Evolutionary conservation across 2,329 filamentous ascomycete genomes (phyloP), one percentile per base, ranked within the genome.

Genomic region (Simplicillium sp.): DNA sequence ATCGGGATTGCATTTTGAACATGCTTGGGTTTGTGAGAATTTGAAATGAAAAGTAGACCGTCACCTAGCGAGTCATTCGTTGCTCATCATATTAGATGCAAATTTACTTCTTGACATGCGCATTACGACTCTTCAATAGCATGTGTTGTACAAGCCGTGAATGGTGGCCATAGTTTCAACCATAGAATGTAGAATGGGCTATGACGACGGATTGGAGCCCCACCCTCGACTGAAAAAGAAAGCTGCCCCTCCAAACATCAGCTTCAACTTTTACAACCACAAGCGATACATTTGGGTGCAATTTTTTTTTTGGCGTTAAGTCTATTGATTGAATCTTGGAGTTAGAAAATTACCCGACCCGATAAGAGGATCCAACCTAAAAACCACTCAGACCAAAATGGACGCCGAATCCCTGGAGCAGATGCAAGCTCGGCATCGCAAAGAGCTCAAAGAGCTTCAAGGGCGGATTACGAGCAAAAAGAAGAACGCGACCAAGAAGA

Each of bases 401-500:
- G 60, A 58, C 28, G 16, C 48, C 35, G 73, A 78, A 55, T 65
- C 70, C 9, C 77, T 92, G 62, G 89, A 96, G 45, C 80, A 85
- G 46, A 66, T 92, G 42, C 81, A 87, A 52, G 68, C 80, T 31
- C 83, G 82, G 36, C 92, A 98, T 60, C 81, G 87, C 53, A 92
- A 87, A 62, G 90, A 98, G 65, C 80, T 84, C 59, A 82, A 81
- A 51, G 90, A 97, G 46, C 73, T 98, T 18, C 86, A 94, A 60
- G 75, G 79, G 38, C 81, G 83, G 44, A 80, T 94, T 55, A 96
- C 87, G 5, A 88, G 84, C 65, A 97, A 96, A 73, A 98, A 96
- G 72, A 97, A 96, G 70, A 83, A 85, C 51, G 89, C 92, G 13
- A 94, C 84, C 36, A 98, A 97, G 66, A 87, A 80, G 77, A 89